A percentile compares a stretch with the other conserved stretches of the same genome.
Evolutionary conservation across 352 stramenopile species (phyloP).

Genomic region (Phytophthora agathidicida): DNA sequence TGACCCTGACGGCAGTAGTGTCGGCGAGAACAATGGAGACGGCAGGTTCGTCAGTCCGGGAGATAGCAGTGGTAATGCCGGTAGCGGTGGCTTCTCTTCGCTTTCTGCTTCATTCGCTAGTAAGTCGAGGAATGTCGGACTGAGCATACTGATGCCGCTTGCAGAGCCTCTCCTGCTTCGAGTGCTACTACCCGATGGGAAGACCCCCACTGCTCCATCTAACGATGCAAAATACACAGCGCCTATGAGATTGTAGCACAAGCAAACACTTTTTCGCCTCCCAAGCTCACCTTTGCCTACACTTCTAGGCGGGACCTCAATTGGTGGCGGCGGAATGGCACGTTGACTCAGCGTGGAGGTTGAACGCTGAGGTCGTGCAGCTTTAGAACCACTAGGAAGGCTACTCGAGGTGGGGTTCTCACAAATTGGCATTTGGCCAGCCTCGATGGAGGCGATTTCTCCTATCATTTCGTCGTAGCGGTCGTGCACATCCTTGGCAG

Average conservation of each 20-base stretch:
- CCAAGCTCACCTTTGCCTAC: conserved; percentile 40
- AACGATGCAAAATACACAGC: conserved; percentile 17
- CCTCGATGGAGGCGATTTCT: conserved; percentile 76
- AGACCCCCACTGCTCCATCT: conserved; percentile 22
- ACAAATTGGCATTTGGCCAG: background rate
- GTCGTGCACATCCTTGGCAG: conserved; percentile 67
- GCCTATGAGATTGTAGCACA: conserved; percentile 22
- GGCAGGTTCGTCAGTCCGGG: conserved; percentile 40
- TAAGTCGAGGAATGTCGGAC: conserved; percentile 80
- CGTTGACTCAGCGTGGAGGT: conserved; percentile 50
- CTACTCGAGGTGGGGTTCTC: conserved; percentile 7
- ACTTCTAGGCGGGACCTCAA: conserved; percentile 51
- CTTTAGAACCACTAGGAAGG: background rate
- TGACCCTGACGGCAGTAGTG: conserved; percentile 29
- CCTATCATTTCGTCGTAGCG: conserved; percentile 82
- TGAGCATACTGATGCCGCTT: conserved; percentile 57
- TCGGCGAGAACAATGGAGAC: conserved; percentile 48
- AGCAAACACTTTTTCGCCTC: conserved; percentile 8
- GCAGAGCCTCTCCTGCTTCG: conserved; percentile 33
- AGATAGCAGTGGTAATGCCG: conserved; percentile 37
- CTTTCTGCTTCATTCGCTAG: conserved; percentile 50
- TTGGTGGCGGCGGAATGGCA: conserved; percentile 66
- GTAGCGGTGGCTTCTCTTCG: conserved; percentile 61
- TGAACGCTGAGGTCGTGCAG: conserved; percentile 15
- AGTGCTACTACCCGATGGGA: conserved; percentile 29